These are phyloP conservation scores for Exophiala sideris DNA, from an alignment of 2,329 filamentous ascomycete genomes.

Conservation along the genomic window DNA sequence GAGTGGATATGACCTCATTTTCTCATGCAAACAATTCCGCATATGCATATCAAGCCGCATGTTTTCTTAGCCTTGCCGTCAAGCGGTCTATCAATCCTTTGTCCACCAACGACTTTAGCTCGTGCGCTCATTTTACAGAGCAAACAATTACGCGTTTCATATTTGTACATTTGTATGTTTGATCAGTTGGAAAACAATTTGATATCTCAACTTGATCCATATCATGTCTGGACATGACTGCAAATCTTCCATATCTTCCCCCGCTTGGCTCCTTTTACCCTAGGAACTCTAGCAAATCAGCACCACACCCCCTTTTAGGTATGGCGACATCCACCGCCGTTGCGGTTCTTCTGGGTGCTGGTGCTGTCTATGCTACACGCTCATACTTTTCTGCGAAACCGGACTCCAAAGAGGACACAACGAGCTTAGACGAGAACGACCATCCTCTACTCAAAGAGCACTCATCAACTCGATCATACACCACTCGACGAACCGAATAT, in stretches of 20 bases:
- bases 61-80: slow-evolving; percentile 3
- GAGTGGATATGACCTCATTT: no score
- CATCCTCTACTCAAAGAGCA: slow-evolving; percentile 77
- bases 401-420: not conserved
- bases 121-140: not conserved
- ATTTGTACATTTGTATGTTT: not conserved
- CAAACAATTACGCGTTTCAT: not conserved
- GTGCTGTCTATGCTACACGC: slow-evolving; percentile 6
- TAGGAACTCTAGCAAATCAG: not conserved
- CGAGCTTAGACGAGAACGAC: slow-evolving; percentile 51
- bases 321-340: slow-evolving; percentile 11
- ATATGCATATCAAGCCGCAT: not conserved
- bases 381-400: slow-evolving; percentile 5
- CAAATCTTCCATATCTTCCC: not conserved
- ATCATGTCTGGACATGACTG: slow-evolving; percentile 5
- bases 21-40: no score
- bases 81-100: not conserved
- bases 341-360: slow-evolving; percentile 11
- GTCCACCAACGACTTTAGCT: slow-evolving; percentile 2
- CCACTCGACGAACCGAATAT: slow-evolving; percentile 68
- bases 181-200: no score
- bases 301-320: not conserved
- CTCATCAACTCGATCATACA: slow-evolving; percentile 68
- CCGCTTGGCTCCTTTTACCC: not conserved
- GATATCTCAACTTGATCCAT: not conserved